Evolutionary conservation across 202 grass and related monocot species (phyloP), one percentile per base, ranked within the genome.

Genomic region (Elaeis oleifera): DNA sequence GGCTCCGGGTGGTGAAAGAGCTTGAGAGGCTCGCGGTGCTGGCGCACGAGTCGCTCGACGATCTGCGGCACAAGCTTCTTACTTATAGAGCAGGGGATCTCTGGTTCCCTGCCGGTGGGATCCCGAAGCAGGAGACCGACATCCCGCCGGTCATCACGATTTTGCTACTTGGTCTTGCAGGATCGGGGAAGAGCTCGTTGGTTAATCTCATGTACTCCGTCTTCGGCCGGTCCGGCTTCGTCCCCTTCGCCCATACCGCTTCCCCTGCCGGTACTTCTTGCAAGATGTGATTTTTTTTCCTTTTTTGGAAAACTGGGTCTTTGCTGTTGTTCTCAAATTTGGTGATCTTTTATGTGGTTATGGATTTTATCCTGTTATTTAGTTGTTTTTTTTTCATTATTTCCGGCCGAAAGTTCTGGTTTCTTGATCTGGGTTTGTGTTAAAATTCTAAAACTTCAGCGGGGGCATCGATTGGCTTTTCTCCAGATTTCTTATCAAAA

Each of bases 121-220:
- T 71, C 20, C 16, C 68, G 39, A 59, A 60, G 68, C 22, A 71
- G 56, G 68, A 71, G 3, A 71, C 58, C 23, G 68, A 71, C 23
- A 60, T 71, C 17, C 68, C 68, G 8, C 68, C 39, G 4, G 48
- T 71, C 3, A 27, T 60, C 7, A 60, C 56, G 3, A 18, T 71
- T 7, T 44, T 71, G 21, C 68, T 71, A 13, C 21, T 71, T 18
- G 68, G 68, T 6, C 26, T 71, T 56, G 44, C 68, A 1, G 56
- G 39, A 7, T 36, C 36, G 8, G 68, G 68, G 16, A 71, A 71
- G 48, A 71, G 56, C 23, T 31, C 23, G 56, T 44, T 71, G 21
- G 56, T 71, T 22, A 17, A 60, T 51, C 68, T 59, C 68, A 51
- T 71, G 56, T 71, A 71, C 68, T 71, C 26, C 44, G 56, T 71